phyloP scores from a whole-genome alignment of 164 flowering plant species.

The Paratinospora sagittata region DNA sequence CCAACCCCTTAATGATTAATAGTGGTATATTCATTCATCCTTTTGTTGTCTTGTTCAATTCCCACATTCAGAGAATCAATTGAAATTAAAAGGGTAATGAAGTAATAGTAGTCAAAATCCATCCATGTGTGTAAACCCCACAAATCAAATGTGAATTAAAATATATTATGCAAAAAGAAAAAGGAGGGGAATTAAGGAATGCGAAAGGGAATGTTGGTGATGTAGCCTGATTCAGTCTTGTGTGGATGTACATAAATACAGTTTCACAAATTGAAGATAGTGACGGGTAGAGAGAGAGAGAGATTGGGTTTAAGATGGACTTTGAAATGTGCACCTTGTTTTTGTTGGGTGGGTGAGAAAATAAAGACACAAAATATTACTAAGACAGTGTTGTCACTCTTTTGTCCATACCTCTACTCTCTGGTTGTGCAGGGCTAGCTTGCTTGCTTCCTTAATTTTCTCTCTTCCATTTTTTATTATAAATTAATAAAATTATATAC shows the following conservation, averaged over 20 bases:
- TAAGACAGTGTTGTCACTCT: not conserved
- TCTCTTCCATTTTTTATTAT: not conserved
- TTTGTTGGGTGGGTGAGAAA: constrained; percentile 5
- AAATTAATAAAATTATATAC: too few relatives aligned
- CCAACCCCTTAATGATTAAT: not conserved
- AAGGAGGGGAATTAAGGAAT: too few relatives aligned
- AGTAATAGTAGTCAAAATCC: not conserved
- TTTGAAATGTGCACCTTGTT: constrained; percentile 7
- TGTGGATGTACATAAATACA: not conserved
- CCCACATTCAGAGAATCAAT: not conserved
- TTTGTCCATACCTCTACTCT: too few relatives aligned
- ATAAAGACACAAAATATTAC: not conserved
- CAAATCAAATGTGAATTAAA: not conserved
- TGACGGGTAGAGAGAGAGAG: not conserved
- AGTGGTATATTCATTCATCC: constrained; percentile 20
- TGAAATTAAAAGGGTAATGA: not conserved
- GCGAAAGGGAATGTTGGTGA: constrained; percentile 3
- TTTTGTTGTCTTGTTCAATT: too few relatives aligned
- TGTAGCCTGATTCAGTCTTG: not conserved
- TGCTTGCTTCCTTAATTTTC: not conserved
- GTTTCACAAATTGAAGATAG: not conserved
- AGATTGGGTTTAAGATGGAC: constrained; percentile 4
- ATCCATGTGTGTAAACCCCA: constrained; percentile 9
- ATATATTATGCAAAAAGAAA: too few relatives aligned
- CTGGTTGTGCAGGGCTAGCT: not conserved